Evolutionary conservation across 495 filamentous ascomycete species (phyloP), one percentile per base, ranked within the genome.

Genomic region (Aspergillus sparsus): DNA sequence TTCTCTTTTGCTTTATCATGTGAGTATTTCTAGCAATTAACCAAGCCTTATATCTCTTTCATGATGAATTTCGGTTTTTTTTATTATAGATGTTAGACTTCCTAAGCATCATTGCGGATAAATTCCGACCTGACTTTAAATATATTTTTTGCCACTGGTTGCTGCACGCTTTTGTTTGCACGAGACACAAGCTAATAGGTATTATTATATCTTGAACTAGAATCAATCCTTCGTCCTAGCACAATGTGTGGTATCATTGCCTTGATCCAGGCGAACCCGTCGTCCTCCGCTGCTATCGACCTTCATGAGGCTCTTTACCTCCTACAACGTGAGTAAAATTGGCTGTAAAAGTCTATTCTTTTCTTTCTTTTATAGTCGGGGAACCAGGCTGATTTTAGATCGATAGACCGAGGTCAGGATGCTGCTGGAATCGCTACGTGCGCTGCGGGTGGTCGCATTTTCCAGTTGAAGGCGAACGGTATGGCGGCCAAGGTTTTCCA

Each of bases 231-330:
- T 53, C 46, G 50, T 36, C 53, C 42, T 56, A 44, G 64, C 70
- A 75, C 57, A 33, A 96, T 96, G 93, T 96, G 91, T 74, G 92
- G 92, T 61, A 91, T 97, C 60, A 82, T 93, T 55, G 92, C 82
- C 57, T 77, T 93, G 56, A 91, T 96, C 61, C 85, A 91, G 50
- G 90, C 87, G 57, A 84, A 90, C 64, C 76, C 81, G 35, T 71
- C 74, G 63, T 81, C 82, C 39, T 82, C 81, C 52, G 89, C 89
- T 37, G 90, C 89, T 21, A 82, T 87, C 59, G 90, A 95, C 67
- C 81, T 96, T 35, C 93, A 96, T 77, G 92, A 97, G 73, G 89
- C 89, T 10, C 82, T 96, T 11, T 96, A 94, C 73, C 87, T 92
- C 62, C 85, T 97, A 12, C 92, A 92, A 75, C 88, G 74, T 77